Percentiles rank a stretch among this genome's conserved stretches.
These are phyloP conservation scores for Mycena rosella DNA, from an alignment of 768 basidiomycete species.

Conservation along the genomic window DNA sequence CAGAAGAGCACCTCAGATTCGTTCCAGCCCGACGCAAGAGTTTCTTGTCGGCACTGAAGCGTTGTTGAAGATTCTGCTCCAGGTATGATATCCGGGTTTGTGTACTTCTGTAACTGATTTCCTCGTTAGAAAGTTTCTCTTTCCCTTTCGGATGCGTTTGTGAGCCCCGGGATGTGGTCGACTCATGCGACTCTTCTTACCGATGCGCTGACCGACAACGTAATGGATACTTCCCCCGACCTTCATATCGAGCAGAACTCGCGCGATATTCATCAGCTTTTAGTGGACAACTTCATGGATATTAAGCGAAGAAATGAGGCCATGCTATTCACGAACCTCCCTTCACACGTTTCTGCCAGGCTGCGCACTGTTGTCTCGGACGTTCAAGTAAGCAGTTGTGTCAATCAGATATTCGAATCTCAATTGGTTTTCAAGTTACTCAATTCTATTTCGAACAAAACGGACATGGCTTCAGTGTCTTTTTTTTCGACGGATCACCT, in stretches of 20 bases:
- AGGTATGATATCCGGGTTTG: conserved; percentile 56
- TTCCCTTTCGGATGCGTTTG: conserved; percentile 78
- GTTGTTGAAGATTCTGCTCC: conserved; percentile 68
- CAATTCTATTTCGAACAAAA: conserved; percentile 79
- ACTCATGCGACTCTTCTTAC: conserved; percentile 61
- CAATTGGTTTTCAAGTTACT: conserved; percentile 61
- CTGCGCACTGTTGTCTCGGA: conserved; percentile 72
- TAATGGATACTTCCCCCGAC: conserved; percentile 47
- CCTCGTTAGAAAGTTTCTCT: conserved; percentile 71
- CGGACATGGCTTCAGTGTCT: conserved; percentile 66
- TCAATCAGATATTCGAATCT: conserved; percentile 1
- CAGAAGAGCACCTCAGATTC: conserved; percentile 58
- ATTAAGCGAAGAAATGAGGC: conserved; percentile 85
- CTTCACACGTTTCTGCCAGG: conserved; percentile 68
- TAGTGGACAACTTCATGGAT: conserved; percentile 74
- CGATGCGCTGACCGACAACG: conserved; percentile 60
- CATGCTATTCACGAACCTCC: conserved; percentile 78
- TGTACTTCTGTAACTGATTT: conserved; percentile 2
- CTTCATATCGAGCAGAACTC: conserved; percentile 54
- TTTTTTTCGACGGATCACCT: conserved; percentile 67
- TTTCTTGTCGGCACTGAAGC: conserved; percentile 66
- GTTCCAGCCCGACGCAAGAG: conserved; percentile 64
- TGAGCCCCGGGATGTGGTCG: conserved; percentile 79
- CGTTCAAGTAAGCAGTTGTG: conserved; percentile 56
- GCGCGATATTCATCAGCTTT: conserved; percentile 59